Conservation (phyloP, 2,329 filamentous ascomycete species). For the Orbilia javanica region DNA sequence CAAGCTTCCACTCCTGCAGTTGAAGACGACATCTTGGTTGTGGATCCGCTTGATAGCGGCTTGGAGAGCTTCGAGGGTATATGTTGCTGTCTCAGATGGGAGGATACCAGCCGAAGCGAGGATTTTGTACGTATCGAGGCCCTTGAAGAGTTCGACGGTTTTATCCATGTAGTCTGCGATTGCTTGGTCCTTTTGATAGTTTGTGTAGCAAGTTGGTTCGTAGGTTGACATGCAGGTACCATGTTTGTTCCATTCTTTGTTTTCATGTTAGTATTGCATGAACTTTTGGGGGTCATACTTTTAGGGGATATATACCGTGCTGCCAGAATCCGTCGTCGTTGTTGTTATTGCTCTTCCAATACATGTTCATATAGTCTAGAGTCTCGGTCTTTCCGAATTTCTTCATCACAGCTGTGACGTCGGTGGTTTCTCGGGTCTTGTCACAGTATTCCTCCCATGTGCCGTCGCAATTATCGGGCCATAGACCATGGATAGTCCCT, state of each 20-base stretch:
- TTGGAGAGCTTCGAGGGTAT: conserved; percentile 73
- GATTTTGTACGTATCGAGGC: conserved; percentile 74
- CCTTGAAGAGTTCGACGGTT: conserved; percentile 75
- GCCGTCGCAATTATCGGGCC: conserved; percentile 78
- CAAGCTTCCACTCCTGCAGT: conserved; percentile 69
- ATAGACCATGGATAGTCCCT: conserved; percentile 62
- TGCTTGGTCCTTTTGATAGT: conserved; percentile 74
- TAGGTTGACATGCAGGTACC: conserved; percentile 77
- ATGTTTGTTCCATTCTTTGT: conserved; percentile 74
- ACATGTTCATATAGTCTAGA: conserved; percentile 76
- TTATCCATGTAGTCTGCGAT: conserved; percentile 78
- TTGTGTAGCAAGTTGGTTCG: conserved; percentile 74
- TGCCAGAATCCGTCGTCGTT: conserved; percentile 77
- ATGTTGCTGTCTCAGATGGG: conserved; percentile 70
- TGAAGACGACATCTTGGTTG: conserved; percentile 72
- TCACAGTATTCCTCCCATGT: conserved; percentile 74
- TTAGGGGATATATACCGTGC: conserved; percentile 71
- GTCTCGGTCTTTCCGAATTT: conserved; percentile 71
- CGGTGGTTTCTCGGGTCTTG: conserved; percentile 72
- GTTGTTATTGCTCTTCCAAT: conserved; percentile 78
- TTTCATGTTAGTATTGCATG: background rate
- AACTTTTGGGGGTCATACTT: background rate
- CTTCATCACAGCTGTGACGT: conserved; percentile 75
- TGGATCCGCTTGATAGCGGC: conserved; percentile 70
- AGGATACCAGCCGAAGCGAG: conserved; percentile 63